Evolutionary conservation across 1,139 yeast species (phyloP).

Genomic region (Kodamaea suecica): DNA sequence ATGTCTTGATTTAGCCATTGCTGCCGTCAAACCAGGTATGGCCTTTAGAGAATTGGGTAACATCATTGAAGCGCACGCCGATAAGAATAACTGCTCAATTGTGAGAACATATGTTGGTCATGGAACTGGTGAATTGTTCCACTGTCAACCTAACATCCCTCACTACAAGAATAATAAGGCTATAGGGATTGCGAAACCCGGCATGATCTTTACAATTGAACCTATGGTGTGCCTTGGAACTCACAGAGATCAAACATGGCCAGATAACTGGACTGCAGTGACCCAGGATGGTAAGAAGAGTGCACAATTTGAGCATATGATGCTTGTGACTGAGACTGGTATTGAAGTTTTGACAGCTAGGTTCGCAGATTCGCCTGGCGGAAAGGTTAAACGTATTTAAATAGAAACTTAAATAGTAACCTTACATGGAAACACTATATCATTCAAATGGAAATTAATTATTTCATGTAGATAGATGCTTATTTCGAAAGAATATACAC

Average conservation of each 20-base stretch:
- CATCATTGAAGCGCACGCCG: slow-evolving; percentile 84
- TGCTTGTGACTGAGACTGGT: slow-evolving; percentile 90
- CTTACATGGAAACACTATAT: too few species aligned
- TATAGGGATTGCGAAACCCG: slow-evolving; percentile 90
- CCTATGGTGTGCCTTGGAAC: slow-evolving; percentile 96
- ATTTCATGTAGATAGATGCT: too few species aligned
- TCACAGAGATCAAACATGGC: slow-evolving; percentile 84
- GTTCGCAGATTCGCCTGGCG: slow-evolving; percentile 14
- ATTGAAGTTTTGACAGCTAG: slow-evolving; percentile 82
- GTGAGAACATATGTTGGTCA: slow-evolving; percentile 94
- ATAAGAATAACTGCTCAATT: slow-evolving; percentile 74
- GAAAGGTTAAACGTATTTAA: slow-evolving; percentile 5
- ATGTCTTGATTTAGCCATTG: slow-evolving; percentile 79
- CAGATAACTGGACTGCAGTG: slow-evolving; percentile 95
- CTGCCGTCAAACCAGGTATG: slow-evolving; percentile 85
- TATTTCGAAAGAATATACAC: too few species aligned
- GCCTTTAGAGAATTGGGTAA: slow-evolving; percentile 87
- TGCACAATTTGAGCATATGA: slow-evolving; percentile 95
- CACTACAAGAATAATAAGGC: slow-evolving; percentile 94
- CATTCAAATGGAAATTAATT: too few species aligned
- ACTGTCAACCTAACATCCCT: slow-evolving; percentile 89
- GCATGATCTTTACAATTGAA: slow-evolving; percentile 96
- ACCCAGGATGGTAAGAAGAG: slow-evolving; percentile 85
- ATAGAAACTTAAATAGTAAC: not conserved
- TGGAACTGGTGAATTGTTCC: slow-evolving; percentile 86